Evolutionary conservation across 495 filamentous ascomycete genomes (phyloP).

Genomic region (Lichenothelia convexa): DNA sequence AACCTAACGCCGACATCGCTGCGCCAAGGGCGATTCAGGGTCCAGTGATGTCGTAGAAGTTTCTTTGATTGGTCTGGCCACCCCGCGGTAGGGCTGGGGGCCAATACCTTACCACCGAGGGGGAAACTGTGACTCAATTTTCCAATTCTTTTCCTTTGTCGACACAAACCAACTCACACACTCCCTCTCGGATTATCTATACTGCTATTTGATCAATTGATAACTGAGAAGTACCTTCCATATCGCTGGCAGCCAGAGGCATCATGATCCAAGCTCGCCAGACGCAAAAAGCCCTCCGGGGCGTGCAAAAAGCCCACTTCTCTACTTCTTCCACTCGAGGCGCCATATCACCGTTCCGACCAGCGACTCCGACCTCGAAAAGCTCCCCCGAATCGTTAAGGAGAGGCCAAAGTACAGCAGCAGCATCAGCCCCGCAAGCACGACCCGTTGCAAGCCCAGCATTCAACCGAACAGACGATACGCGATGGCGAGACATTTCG

Average conservation of each 20-base stretch:
- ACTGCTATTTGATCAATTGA: no score
- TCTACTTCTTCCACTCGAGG: conserved; percentile 10
- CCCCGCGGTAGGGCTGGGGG: no score
- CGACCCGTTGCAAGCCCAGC: conserved; percentile 20
- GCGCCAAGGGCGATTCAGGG: no score
- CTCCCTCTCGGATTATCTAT: no score
- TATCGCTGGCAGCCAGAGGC: not conserved
- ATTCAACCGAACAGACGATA: conserved; percentile 25
- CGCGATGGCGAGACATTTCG: conserved; percentile 15
- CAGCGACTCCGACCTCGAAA: conserved; percentile 9
- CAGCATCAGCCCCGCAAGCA: conserved; percentile 12
- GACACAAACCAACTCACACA: no score
- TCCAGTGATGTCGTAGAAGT: no score
- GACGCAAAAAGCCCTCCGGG: conserved; percentile 9
- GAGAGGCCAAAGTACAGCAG: conserved; percentile 17
- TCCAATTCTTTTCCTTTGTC: no score
- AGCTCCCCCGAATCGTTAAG: conserved; percentile 9
- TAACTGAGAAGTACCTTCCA: no score
- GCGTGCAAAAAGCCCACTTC: conserved; percentile 9
- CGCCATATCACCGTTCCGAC: conserved; percentile 20
- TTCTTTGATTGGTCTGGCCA: no score
- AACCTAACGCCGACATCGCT: no score
- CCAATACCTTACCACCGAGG: no score
- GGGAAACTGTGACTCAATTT: no score
- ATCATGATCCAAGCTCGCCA: conserved; percentile 8